Percentiles rank a stretch among this genome's conserved stretches.
These are phyloP conservation scores for Lactarius sp. DNA, from an alignment of 768 basidiomycete species.

Conservation along the genomic window DNA sequence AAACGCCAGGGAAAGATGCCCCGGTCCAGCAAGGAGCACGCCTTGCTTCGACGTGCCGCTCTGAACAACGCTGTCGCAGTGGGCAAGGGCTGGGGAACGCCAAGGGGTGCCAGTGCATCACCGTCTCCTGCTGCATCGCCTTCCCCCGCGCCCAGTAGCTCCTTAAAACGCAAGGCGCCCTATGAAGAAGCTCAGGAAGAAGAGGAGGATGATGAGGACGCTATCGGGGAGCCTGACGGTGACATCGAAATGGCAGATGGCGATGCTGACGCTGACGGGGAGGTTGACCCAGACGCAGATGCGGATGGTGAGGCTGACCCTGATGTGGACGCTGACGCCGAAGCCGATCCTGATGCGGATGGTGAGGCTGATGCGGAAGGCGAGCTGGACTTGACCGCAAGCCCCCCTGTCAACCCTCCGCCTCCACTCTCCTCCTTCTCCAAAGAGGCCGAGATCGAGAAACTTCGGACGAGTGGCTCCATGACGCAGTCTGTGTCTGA, in stretches of 20 bases:
- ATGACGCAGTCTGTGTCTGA: constrained; percentile 99
- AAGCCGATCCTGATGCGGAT: constrained; percentile 50
- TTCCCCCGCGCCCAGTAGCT: constrained; percentile 49
- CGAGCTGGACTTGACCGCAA: constrained; percentile 59
- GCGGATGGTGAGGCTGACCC: constrained; percentile 36
- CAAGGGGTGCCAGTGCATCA: constrained; percentile 28
- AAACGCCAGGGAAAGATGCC: constrained; percentile 28
- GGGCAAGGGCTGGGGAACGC: constrained; percentile 28
- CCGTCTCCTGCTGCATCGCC: constrained; percentile 41
- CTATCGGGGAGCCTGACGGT: constrained; percentile 18
- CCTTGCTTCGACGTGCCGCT: constrained; percentile 36
- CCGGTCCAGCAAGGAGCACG: constrained; percentile 25
- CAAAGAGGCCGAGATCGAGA: constrained; percentile 98
- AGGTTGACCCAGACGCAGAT: constrained; percentile 33
- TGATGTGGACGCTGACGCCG: constrained; percentile 33
- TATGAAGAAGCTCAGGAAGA: constrained; percentile 62
- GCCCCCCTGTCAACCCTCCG: constrained; percentile 45
- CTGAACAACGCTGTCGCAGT: constrained; percentile 32
- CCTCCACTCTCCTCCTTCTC: constrained; percentile 67
- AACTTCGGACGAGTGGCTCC: constrained; percentile 92
- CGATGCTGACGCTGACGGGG: constrained; percentile 54
- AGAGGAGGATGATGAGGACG: constrained; percentile 48
- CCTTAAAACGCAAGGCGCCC: constrained; percentile 63
- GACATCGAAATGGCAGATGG: constrained; percentile 44
- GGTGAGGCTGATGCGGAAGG: constrained; percentile 66